Percentiles rank a stretch among this genome's conserved stretches.
phyloP scores from a whole-genome alignment of 2,329 filamentous ascomycete genomes.

The Dactylonectria macrodidyma region DNA sequence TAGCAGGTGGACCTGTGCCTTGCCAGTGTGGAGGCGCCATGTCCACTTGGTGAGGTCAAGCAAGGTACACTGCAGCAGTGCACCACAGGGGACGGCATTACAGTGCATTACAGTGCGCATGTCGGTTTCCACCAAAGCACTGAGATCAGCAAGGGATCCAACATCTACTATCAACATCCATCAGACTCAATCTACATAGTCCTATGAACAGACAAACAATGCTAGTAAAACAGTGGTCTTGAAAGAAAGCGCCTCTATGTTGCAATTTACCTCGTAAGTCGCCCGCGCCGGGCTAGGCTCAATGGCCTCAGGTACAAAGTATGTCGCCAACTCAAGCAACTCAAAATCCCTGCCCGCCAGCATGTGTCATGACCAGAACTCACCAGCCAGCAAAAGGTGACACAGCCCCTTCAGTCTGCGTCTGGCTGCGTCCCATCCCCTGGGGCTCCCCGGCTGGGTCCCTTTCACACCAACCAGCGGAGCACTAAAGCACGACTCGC shows the following conservation, averaged over 20 bases:
- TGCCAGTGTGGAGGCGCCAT: conserved; percentile 5
- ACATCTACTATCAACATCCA: conserved; percentile 11
- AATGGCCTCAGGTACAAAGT: conserved; percentile 3
- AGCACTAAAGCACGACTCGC: conserved; percentile 27
- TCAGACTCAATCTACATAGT: not conserved
- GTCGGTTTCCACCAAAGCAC: conserved; percentile 5
- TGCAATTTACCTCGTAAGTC: not conserved
- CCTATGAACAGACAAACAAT: not conserved
- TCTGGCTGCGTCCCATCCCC: conserved; percentile 29
- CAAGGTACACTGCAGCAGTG: conserved; percentile 32
- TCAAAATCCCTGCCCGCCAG: conserved; percentile 27
- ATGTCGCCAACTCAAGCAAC: conserved; percentile 21
- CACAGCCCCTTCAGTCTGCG: conserved; percentile 34
- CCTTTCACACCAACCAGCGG: conserved; percentile 25
- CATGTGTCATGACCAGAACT: conserved; percentile 35
- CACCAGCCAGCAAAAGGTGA: conserved; percentile 33
- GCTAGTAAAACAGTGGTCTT: conserved; percentile 3
- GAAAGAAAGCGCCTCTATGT: conserved; percentile 14
- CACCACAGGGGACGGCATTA: conserved; percentile 15
- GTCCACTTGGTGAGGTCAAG: conserved; percentile 25
- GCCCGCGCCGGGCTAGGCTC: conserved; percentile 5
- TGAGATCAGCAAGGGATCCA: conserved; percentile 2
- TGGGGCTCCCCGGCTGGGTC: conserved; percentile 7
- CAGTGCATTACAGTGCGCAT: conserved; percentile 27
- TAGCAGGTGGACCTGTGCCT: conserved; percentile 24